Conservation (phyloP, 2,329 filamentous ascomycete species). For the Monosporascus cannonballus region DNA sequence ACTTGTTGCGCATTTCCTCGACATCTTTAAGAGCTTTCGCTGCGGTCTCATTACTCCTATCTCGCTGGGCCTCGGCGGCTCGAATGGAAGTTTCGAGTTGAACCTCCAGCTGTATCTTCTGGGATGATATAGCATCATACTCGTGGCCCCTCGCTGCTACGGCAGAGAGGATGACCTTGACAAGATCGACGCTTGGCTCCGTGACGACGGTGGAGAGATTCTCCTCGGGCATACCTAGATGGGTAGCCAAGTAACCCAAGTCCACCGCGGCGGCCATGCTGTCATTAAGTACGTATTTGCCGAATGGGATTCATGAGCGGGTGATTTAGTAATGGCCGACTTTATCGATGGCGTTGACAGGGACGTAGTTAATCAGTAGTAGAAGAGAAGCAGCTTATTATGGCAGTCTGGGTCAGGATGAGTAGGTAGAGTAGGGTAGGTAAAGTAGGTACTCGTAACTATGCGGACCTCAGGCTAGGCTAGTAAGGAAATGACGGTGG, state of each 20-base stretch:
- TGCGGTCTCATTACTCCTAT: slow-evolving; percentile 72
- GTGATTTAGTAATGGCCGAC: not conserved
- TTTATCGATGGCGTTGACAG: not conserved
- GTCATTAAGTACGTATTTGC: slow-evolving; percentile 21
- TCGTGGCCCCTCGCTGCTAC: slow-evolving; percentile 76
- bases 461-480: not conserved
- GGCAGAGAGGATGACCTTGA: slow-evolving; percentile 66
- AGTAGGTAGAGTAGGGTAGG: too few relatives aligned
- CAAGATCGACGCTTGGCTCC: slow-evolving; percentile 70
- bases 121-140: slow-evolving; percentile 72
- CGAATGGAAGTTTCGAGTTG: slow-evolving; percentile 88
- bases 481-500: not conserved
- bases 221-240: slow-evolving; percentile 62
- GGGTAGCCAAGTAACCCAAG: slow-evolving; percentile 65
- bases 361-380: not conserved
- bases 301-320: slow-evolving; percentile 19
- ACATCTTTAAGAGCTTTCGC: slow-evolving; percentile 82
- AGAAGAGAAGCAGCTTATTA: too few relatives aligned
- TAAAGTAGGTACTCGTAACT: not conserved
- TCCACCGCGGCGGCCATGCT: slow-evolving; percentile 62
- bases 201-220: slow-evolving; percentile 56
- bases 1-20: slow-evolving; percentile 71
- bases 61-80: slow-evolving; percentile 74
- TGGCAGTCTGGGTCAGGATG: too few relatives aligned
- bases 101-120: slow-evolving; percentile 85